Conservation (phyloP, 805 yeast genomes). For the Kluyveromyces lactis region DNA sequence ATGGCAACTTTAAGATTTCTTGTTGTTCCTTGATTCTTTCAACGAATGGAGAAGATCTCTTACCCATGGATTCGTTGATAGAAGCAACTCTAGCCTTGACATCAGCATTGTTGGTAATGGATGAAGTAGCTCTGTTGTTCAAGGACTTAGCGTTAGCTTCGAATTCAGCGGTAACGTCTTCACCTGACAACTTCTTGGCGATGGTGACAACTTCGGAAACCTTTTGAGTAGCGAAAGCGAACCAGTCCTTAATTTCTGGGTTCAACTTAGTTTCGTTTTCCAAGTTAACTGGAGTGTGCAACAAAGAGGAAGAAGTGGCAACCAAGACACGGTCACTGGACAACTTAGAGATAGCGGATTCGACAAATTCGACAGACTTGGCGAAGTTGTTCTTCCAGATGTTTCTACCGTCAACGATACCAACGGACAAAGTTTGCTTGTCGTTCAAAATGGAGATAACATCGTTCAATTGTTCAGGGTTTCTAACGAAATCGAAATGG, state of each 20-base stretch:
- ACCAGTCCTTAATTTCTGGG: conserved; percentile 91
- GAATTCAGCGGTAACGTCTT: conserved; percentile 66
- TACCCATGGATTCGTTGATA: conserved; percentile 65
- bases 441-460: conserved; percentile 59
- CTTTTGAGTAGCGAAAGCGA: conserved; percentile 97
- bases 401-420: conserved; percentile 98
- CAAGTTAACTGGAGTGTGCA: conserved; percentile 98
- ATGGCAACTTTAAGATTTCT: conserved; percentile 82
- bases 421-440: conserved; percentile 82
- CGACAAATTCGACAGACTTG: conserved; percentile 73
- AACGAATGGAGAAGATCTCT: conserved; percentile 83
- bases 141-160: conserved; percentile 83
- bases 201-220: conserved; percentile 82
- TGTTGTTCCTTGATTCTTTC: conserved; percentile 83
- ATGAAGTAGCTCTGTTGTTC: conserved; percentile 76
- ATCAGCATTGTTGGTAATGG: conserved; percentile 83
- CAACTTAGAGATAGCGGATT: conserved; percentile 74
- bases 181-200: conserved; percentile 81
- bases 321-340: conserved; percentile 83
- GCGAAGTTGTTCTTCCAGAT: conserved; percentile 97
- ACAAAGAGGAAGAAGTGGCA: conserved; percentile 91
- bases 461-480: conserved; percentile 89
- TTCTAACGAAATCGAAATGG: conserved; percentile 96
- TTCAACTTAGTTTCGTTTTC: conserved; percentile 85
- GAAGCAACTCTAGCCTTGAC: conserved; percentile 82